phyloP scores from a whole-genome alignment of 805 yeast genomes.

The Sugiyamaella marilandica region DNA sequence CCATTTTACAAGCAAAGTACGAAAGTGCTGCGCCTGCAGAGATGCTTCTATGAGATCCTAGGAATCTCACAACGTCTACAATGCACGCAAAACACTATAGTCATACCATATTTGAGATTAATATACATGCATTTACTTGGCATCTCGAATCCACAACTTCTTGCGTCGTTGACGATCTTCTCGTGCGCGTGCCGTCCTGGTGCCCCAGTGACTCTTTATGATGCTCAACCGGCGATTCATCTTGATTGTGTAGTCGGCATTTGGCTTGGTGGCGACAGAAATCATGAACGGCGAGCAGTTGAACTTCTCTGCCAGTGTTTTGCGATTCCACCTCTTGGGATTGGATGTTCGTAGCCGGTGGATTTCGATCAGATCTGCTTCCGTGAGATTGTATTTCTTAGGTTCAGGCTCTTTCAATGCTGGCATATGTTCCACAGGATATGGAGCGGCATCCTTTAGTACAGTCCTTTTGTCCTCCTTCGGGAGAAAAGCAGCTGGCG shows the following conservation, averaged over 20 bases:
- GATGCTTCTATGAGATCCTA: no score
- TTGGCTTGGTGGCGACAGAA: conserved; percentile 44
- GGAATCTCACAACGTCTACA: neutral
- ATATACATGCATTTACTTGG: conserved; percentile 26
- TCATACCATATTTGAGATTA: neutral
- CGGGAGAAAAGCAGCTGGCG: conserved; percentile 71
- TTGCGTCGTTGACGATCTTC: conserved; percentile 56
- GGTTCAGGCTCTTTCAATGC: conserved; percentile 37
- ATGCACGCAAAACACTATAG: neutral
- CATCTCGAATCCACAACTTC: conserved; percentile 59
- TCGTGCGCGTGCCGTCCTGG: conserved; percentile 45
- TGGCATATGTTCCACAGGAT: conserved; percentile 23
- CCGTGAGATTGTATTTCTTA: conserved; percentile 52
- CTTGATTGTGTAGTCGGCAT: conserved; percentile 37
- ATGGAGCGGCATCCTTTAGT: conserved; percentile 25
- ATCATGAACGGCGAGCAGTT: conserved; percentile 49
- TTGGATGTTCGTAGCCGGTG: conserved; percentile 48
- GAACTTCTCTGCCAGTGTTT: conserved; percentile 56
- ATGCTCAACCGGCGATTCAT: conserved; percentile 44
- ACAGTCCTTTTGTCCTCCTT: conserved; percentile 51
- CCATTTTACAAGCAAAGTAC: no score
- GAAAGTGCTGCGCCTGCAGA: no score
- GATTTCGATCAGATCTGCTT: conserved; percentile 55
- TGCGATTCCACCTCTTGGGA: conserved; percentile 61
- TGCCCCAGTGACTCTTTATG: conserved; percentile 49